Evolutionary conservation across 1,284 basidiomycete genomes (phyloP).

Genomic region (Heterobasidion irregulare): DNA sequence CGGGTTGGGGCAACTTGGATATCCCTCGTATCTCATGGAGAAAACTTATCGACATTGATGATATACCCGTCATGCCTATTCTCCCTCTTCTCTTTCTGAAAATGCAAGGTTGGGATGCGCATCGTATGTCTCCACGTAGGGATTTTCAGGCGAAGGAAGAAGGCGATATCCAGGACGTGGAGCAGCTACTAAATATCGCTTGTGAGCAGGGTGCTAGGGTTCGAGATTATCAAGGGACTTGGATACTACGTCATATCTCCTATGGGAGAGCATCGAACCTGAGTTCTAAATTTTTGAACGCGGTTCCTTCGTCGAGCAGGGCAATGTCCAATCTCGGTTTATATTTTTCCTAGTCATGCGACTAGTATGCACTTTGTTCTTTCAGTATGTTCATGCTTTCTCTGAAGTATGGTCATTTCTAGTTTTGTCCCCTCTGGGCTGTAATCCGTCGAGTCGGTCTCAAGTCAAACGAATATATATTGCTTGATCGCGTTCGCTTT

Average conservation of each 20-base stretch:
- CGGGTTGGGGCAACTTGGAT: background rate
- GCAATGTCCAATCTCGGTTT: no score
- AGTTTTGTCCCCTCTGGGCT: no score
- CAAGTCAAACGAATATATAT: no score
- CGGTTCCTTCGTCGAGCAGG: no score
- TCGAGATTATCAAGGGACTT: background rate
- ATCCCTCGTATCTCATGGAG: conserved; percentile 1
- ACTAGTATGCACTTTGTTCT: no score
- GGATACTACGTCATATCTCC: background rate
- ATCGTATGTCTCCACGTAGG: background rate
- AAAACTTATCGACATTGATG: background rate
- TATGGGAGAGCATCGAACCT: background rate
- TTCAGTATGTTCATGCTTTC: no score
- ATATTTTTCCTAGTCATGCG: no score
- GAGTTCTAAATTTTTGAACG: background rate
- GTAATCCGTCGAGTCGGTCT: no score
- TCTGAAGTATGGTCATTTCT: no score
- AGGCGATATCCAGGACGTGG: background rate
- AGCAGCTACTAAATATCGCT: background rate
- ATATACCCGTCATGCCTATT: conserved; percentile 6
- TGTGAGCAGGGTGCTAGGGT: background rate
- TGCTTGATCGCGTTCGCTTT: no score
- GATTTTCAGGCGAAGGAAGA: conserved; percentile 1
- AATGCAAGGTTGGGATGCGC: conserved; percentile 5
- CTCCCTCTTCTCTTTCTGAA: conserved; percentile 8